These are phyloP conservation scores for Xylariales sp. DNA, from an alignment of 2,329 filamentous ascomycete genomes.

Conservation along the genomic window DNA sequence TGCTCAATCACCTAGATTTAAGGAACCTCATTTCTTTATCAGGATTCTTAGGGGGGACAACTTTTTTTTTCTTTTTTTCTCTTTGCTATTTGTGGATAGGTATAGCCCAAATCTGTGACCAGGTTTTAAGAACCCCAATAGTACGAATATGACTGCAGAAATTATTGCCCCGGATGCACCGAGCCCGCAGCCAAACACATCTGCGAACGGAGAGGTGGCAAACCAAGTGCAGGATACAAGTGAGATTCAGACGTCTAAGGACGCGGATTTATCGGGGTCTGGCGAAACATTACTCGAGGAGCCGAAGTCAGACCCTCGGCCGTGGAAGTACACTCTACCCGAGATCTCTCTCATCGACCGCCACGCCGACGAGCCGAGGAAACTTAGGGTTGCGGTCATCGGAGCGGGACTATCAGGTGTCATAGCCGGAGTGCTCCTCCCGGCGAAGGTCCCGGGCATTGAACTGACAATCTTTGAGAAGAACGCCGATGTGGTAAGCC, in stretches of 20 bases:
- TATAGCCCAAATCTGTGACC: too few species aligned
- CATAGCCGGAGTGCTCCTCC: slow-evolving; percentile 60
- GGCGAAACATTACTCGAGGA: slow-evolving; percentile 1
- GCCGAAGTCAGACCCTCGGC: not conserved
- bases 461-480: slow-evolving; percentile 65
- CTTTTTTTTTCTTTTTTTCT: too few species aligned
- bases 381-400: slow-evolving; percentile 53
- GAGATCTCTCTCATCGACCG: slow-evolving; percentile 26
- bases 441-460: slow-evolving; percentile 63
- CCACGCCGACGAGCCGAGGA: slow-evolving; percentile 41
- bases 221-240: too few species aligned
- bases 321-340: slow-evolving; percentile 1
- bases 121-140: not conserved
- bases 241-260: too few species aligned
- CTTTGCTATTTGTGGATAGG: too few species aligned
- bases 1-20: too few species aligned
- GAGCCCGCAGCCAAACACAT: too few species aligned
- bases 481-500: slow-evolving; percentile 59
- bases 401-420: slow-evolving; percentile 62
- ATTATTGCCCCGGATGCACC: slow-evolving; percentile 1
- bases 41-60: too few species aligned
- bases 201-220: too few species aligned
- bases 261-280: too few species aligned
- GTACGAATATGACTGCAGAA: slow-evolving; percentile 1
- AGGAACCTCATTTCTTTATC: too few species aligned